These are phyloP conservation scores for Dalechampia spathulata DNA, from an alignment of 441 rosid genomes.

Conservation along the genomic window DNA sequence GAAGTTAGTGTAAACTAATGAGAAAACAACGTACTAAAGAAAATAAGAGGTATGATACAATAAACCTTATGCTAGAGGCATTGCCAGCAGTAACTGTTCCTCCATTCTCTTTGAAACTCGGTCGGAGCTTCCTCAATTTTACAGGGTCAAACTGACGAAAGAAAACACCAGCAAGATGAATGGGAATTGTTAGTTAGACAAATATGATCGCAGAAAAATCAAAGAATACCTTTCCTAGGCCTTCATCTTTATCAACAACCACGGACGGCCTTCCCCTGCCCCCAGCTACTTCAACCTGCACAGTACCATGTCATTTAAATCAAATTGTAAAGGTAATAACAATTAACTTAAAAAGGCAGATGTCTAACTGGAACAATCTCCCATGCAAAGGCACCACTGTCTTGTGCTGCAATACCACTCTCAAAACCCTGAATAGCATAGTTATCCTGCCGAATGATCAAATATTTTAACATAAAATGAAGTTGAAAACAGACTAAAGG, in stretches of 20 bases:
- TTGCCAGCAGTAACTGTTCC: slow-evolving; percentile 98
- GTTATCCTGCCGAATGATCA: slow-evolving; percentile 60
- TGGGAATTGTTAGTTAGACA: no score
- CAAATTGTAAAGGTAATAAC: neutral
- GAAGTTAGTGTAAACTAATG: no score
- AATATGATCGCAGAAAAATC: neutral
- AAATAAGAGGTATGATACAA: slow-evolving; percentile 3
- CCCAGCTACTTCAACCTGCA: slow-evolving; percentile 91
- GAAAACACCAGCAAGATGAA: slow-evolving; percentile 13
- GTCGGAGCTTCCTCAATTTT: slow-evolving; percentile 88
- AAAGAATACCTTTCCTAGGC: slow-evolving; percentile 74
- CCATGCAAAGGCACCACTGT: slow-evolving; percentile 77
- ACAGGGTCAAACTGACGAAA: slow-evolving; percentile 75
- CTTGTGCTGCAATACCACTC: slow-evolving; percentile 96
- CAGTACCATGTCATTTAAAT: slow-evolving; percentile 7
- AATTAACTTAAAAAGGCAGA: slow-evolving; percentile 15
- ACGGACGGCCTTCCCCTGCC: slow-evolving; percentile 89
- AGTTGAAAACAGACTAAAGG: neutral
- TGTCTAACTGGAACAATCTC: slow-evolving; percentile 82
- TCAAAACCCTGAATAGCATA: slow-evolving; percentile 89
- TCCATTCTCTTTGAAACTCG: slow-evolving; percentile 90
- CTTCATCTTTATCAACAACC: slow-evolving; percentile 86
- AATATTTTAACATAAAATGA: neutral
- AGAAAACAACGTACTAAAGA: no score
- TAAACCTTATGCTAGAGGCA: slow-evolving; percentile 96